Percentiles rank a stretch among this genome's conserved stretches.
phyloP scores from a whole-genome alignment of 2,329 filamentous ascomycete genomes.

The Ciborinia camelliae region DNA sequence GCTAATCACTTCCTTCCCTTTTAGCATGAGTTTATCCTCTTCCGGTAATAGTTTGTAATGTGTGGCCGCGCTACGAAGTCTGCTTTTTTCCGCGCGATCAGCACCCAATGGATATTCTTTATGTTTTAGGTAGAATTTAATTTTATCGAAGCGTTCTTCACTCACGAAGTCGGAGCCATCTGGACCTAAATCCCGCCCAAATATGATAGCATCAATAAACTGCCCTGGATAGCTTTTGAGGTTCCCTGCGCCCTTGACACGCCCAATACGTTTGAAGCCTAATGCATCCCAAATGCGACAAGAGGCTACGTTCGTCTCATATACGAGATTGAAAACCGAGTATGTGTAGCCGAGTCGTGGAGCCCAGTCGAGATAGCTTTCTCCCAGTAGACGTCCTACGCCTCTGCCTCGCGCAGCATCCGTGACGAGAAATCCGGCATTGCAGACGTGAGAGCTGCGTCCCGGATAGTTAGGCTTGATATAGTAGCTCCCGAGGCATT shows the following conservation, averaged over 20 bases:
- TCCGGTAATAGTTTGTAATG: conserved; percentile 76
- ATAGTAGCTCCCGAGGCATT: conserved; percentile 68
- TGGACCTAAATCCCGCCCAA: conserved; percentile 53
- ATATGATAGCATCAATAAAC: conserved; percentile 57
- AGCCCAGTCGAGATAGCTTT: conserved; percentile 56
- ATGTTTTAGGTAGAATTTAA: conserved; percentile 94
- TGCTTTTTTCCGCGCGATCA: conserved; percentile 92
- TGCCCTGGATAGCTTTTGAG: conserved; percentile 50
- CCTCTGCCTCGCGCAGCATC: conserved; percentile 53
- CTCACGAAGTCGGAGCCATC: conserved; percentile 80
- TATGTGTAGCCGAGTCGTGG: conserved; percentile 64
- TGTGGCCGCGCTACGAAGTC: conserved; percentile 86
- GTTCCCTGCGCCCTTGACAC: conserved; percentile 55
- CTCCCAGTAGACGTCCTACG: conserved; percentile 54
- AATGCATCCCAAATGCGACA: conserved; percentile 71
- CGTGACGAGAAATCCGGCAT: conserved; percentile 58
- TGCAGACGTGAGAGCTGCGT: conserved; percentile 70
- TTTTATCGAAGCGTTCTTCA: conserved; percentile 98
- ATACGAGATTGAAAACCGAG: conserved; percentile 72
- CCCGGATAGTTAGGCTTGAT: conserved; percentile 73
- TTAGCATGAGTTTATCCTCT: conserved; percentile 82
- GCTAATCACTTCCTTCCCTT: conserved; percentile 94
- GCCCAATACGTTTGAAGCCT: conserved; percentile 69
- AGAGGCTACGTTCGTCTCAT: conserved; percentile 70
- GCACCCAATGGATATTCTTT: conserved; percentile 90